Evolutionary conservation across 352 stramenopile genomes (phyloP).

Genomic region (Globisporangium canariense): DNA sequence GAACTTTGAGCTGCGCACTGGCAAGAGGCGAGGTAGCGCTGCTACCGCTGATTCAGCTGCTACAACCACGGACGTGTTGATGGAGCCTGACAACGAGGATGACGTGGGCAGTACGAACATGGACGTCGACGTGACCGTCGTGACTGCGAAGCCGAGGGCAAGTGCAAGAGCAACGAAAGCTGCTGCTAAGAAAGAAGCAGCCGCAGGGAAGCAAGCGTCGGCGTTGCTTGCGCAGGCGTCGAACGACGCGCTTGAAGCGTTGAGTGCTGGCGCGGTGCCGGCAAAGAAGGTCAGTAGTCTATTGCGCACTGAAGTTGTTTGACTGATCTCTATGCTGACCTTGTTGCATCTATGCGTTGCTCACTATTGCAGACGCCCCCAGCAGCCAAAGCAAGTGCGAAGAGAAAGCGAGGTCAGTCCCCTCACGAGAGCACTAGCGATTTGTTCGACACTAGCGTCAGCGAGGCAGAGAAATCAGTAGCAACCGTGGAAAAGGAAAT

Average conservation of each 20-base stretch:
- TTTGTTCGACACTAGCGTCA: not conserved
- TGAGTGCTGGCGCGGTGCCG: not conserved
- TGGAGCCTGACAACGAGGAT: constrained; percentile 22
- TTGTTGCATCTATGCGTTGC: too few relatives aligned
- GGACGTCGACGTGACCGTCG: constrained; percentile 4
- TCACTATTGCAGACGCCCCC: not conserved
- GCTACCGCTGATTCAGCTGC: constrained; percentile 5
- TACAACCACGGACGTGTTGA: constrained; percentile 6
- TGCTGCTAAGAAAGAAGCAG: constrained; percentile 23
- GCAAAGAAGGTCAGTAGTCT: constrained; percentile 6
- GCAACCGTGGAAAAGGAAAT: constrained; percentile 7
- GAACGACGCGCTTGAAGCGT: constrained; percentile 8
- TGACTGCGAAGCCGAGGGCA: constrained; percentile 6
- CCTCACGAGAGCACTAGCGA: not conserved
- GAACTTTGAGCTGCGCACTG: constrained; percentile 33
- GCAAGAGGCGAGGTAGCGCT: constrained; percentile 21
- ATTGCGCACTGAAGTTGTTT: too few relatives aligned
- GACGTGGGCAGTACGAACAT: constrained; percentile 18
- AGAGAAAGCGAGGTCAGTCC: constrained; percentile 15
- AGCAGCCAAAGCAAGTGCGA: constrained; percentile 4
- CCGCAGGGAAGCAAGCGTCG: constrained; percentile 23
- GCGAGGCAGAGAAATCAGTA: not conserved
- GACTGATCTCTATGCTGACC: too few relatives aligned
- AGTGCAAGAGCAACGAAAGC: constrained; percentile 5
- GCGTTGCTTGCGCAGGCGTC: constrained; percentile 3